phyloP scores from a whole-genome alignment of 2,329 filamentous ascomycete species.

The Penicillium verrucosum region DNA sequence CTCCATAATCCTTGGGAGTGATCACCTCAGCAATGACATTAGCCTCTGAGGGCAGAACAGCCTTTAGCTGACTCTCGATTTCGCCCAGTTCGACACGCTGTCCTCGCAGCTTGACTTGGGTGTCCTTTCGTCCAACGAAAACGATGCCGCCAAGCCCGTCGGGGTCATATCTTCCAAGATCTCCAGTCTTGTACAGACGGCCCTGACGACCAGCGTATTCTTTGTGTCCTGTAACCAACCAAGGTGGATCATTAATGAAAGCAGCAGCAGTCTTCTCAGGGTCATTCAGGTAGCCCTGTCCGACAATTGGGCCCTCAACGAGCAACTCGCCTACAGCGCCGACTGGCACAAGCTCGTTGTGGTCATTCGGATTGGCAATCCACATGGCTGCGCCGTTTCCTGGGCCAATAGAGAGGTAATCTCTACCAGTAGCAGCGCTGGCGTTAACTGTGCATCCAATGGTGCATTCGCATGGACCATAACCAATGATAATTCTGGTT shows the following conservation, averaged over 20 bases:
- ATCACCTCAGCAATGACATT: slow-evolving; percentile 52
- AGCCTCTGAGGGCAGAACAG: slow-evolving; percentile 27
- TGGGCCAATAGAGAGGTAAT: slow-evolving; percentile 40
- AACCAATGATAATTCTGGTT: slow-evolving; percentile 47
- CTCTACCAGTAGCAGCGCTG: slow-evolving; percentile 32
- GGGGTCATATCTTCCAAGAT: slow-evolving; percentile 38
- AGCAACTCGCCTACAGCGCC: slow-evolving; percentile 49
- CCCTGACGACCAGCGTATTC: slow-evolving; percentile 26
- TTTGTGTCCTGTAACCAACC: slow-evolving; percentile 32
- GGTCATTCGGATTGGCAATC: slow-evolving; percentile 41
- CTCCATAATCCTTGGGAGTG: slow-evolving; percentile 25
- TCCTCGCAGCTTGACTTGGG: slow-evolving; percentile 43
- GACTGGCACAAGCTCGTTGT: slow-evolving; percentile 39
- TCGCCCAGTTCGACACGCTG: slow-evolving; percentile 45
- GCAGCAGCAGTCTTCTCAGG: slow-evolving; percentile 34
- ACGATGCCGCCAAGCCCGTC: slow-evolving; percentile 39
- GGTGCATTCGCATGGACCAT: slow-evolving; percentile 44
- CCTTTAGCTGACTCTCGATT: slow-evolving; percentile 38
- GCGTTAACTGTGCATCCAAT: slow-evolving; percentile 42
- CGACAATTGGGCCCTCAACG: slow-evolving; percentile 48
- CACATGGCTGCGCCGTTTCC: slow-evolving; percentile 38
- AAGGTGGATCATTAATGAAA: slow-evolving; percentile 40
- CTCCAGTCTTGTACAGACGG: slow-evolving; percentile 42
- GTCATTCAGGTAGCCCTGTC: slow-evolving; percentile 46
- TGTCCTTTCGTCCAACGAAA: slow-evolving; percentile 41